These are phyloP conservation scores for Odontarrhena argentea DNA, from an alignment of 345 rosid genomes.

Conservation along the genomic window DNA sequence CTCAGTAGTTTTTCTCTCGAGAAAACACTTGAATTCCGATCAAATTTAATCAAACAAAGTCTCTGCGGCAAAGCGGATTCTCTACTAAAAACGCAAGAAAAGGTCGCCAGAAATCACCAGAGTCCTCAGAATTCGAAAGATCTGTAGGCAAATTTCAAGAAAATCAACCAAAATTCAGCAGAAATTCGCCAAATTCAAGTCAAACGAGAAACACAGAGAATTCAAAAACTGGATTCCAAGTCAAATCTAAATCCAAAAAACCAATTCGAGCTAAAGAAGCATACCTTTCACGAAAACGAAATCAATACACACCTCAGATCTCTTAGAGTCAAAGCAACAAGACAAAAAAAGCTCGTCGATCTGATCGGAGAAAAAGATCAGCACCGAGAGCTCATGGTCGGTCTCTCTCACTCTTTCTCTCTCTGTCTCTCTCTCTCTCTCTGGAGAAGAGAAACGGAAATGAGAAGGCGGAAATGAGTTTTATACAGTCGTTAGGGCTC, in stretches of 20 bases:
- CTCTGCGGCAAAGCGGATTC: neutral
- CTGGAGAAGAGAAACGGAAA: constrained; percentile 9
- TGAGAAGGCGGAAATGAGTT: constrained; percentile 33
- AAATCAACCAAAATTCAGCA: constrained; percentile 30
- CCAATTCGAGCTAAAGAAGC: neutral
- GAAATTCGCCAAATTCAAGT: constrained; percentile 46
- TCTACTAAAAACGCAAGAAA: neutral
- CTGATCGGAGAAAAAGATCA: constrained; percentile 34
- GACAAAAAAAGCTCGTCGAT: constrained; percentile 24
- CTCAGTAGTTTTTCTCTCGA: constrained; percentile 40
- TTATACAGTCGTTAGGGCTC: constrained; percentile 33
- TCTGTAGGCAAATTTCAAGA: constrained; percentile 33
- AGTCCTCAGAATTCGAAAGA: constrained; percentile 24
- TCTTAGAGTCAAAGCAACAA: constrained; percentile 8
- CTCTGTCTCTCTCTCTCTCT: constrained; percentile 14
- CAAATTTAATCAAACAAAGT: neutral
- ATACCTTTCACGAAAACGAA: constrained; percentile 19
- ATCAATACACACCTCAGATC: constrained; percentile 21
- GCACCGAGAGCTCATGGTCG: constrained; percentile 27
- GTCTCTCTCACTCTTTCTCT: neutral
- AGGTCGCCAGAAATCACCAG: constrained; percentile 11
- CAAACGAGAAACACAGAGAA: constrained; percentile 24
- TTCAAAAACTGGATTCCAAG: constrained; percentile 1
- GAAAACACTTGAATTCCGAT: constrained; percentile 4
- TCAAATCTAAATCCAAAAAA: constrained; percentile 17